Evolutionary conservation across 331 rosid species (phyloP), one percentile per base, ranked within the genome.

Genomic region (Malus hybrid): DNA sequence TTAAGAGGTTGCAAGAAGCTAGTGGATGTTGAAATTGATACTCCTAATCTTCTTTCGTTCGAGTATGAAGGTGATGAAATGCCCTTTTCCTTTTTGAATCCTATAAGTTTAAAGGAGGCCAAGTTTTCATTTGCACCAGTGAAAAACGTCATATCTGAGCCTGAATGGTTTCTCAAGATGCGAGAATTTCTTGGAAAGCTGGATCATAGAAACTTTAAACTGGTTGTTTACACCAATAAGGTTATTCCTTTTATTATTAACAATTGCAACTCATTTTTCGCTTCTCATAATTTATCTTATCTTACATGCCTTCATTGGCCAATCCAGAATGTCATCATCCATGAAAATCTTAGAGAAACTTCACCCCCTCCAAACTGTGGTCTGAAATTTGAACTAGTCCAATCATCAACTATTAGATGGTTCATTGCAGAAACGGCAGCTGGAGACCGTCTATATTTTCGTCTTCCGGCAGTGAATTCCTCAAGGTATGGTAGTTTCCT

Each of bases 1-100:
- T 77, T 89, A 78, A 87, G 82, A 84, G 87, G 88, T 76, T 80
- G 88, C 84, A 75, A 72, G 55, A 83, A 72, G 19, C 72, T 85
- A 72, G 5, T 1, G 34, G 2, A 8, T 31, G 79, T 66, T 48
- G 55, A 55, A 67, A 19, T 88, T 57, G 20, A 39, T 15, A 29
- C 86, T 72, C 75, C 83, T 55, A 89, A 80, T 76, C 91, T 87
- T 79, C 65, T 60, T 75, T 83, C 88, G 10, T 83, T 89, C 19
- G 91, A 85, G 81, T 85, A 70, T 79, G 78, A 79, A 71, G 88
- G 91, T 65, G 71, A 72, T 63, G 29, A 5, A 12, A 82, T 87
- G 88, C 86, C 88, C 39, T 28, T 5, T 68, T 29, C 77, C 18
- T 73, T 42, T 6, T 18, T 79, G 36, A 3, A 11, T 32, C 81